These are phyloP conservation scores for Termitomyces sp. DNA, from an alignment of 768 basidiomycete species.

Conservation along the genomic window DNA sequence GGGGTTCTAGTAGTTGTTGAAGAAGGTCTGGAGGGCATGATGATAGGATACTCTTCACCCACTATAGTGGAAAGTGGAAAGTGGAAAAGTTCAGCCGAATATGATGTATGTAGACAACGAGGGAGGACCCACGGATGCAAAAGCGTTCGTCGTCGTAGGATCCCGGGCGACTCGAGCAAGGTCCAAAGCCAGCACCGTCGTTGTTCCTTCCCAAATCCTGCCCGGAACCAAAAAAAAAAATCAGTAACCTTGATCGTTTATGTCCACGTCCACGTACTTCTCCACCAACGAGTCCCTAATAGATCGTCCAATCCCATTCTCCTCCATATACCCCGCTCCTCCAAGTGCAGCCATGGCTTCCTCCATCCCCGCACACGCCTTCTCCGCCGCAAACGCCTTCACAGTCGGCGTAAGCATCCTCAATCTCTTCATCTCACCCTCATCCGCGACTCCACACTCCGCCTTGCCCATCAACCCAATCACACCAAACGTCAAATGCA, in stretches of 20 bases:
- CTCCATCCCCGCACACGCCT: slow-evolving; percentile 57
- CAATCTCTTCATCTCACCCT: slow-evolving; percentile 45
- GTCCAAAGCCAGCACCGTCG: slow-evolving; percentile 63
- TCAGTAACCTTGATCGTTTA: not conserved
- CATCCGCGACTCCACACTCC: slow-evolving; percentile 47
- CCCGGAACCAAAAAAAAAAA: too few species aligned
- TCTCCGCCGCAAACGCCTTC: slow-evolving; percentile 68
- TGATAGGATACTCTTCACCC: slow-evolving; percentile 39
- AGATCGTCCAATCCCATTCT: slow-evolving; percentile 63
- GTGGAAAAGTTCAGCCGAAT: not conserved
- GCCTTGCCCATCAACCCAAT: slow-evolving; percentile 53
- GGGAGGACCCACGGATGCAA: slow-evolving; percentile 37
- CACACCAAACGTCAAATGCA: slow-evolving; percentile 58
- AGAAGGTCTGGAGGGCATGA: slow-evolving; percentile 33
- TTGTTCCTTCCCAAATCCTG: slow-evolving; percentile 77
- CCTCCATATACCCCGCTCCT: slow-evolving; percentile 82
- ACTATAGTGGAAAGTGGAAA: slow-evolving; percentile 37
- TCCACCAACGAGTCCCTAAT: slow-evolving; percentile 71
- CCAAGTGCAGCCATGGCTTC: slow-evolving; percentile 72
- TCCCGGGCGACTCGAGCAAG: slow-evolving; percentile 50
- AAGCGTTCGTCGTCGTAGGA: slow-evolving; percentile 36
- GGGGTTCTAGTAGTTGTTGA: slow-evolving; percentile 18
- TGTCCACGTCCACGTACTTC: slow-evolving; percentile 31
- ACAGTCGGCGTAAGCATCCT: slow-evolving; percentile 62
- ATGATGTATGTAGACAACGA: not conserved